Conservation (phyloP, 148 eudicot species). For the Nepenthes gracilis region DNA sequence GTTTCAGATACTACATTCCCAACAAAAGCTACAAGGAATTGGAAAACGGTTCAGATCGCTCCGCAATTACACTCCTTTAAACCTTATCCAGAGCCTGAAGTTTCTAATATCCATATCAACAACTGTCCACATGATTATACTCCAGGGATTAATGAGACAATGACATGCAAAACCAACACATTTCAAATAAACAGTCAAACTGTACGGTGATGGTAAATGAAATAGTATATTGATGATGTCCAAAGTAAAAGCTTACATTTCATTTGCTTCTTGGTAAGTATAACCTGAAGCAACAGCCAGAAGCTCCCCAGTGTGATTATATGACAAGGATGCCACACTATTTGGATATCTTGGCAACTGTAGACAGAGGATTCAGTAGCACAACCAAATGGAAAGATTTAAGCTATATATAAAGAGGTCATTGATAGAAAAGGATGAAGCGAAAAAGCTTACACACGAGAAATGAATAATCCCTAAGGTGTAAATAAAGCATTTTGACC, state of each 20-base stretch:
- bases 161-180: background rate
- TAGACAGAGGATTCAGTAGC: constrained; percentile 2
- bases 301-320: constrained; percentile 51
- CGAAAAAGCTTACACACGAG: no score
- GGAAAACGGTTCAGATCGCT: no score
- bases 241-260: constrained; percentile 38
- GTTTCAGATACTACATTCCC: no score
- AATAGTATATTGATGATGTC: background rate
- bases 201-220: background rate
- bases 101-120: no score
- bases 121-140: no score
- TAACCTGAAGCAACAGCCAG: constrained; percentile 79
- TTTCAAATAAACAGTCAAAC: background rate
- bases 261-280: constrained; percentile 68
- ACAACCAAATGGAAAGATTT: background rate
- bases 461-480: no score
- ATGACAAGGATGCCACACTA: constrained; percentile 65
- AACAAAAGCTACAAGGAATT: background rate
- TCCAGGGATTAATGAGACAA: no score
- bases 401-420: background rate
- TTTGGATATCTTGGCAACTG: constrained; percentile 62
- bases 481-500: no score
- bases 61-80: no score
- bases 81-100: no score
- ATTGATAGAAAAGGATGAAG: no score